Evolutionary conservation across 768 basidiomycete species (phyloP).

Genomic region (Russula earlei): DNA sequence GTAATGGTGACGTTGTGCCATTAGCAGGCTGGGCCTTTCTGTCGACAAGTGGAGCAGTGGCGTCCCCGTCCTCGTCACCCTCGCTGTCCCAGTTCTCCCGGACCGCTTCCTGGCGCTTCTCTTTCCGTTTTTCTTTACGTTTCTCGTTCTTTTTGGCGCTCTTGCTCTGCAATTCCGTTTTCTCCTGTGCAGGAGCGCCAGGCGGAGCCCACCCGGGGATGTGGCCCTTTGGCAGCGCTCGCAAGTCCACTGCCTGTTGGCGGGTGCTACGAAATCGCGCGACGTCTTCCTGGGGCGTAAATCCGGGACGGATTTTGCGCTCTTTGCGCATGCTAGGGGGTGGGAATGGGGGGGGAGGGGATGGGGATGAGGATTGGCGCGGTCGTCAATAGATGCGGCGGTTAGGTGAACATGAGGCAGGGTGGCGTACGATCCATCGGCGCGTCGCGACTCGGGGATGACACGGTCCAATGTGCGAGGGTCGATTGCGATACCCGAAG

Average conservation of each 20-base stretch:
- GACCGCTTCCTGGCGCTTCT: conserved; percentile 52
- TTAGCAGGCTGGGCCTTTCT: not conserved
- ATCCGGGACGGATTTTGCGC: conserved; percentile 84
- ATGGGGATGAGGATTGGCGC: not conserved
- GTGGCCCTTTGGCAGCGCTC: conserved; percentile 62
- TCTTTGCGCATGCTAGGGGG: conserved; percentile 68
- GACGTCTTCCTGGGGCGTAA: conserved; percentile 90
- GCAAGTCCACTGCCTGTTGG: conserved; percentile 62
- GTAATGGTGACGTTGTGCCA: not conserved
- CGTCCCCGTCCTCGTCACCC: conserved; percentile 36
- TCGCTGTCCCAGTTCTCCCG: conserved; percentile 76
- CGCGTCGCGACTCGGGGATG: conserved; percentile 71
- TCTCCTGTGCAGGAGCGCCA: conserved; percentile 40
- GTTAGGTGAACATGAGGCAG: conserved; percentile 1
- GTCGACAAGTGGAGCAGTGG: conserved; percentile 12
- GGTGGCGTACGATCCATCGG: conserved; percentile 72
- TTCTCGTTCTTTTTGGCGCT: conserved; percentile 70
- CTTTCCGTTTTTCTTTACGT: conserved; percentile 71
- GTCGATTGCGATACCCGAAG: conserved; percentile 76
- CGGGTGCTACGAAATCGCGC: conserved; percentile 74
- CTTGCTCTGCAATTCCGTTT: conserved; percentile 32
- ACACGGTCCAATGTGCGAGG: conserved; percentile 82
- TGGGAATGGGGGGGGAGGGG: conserved; percentile 3
- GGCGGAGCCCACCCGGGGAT: conserved; percentile 59
- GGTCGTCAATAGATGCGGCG: not conserved